phyloP scores from a whole-genome alignment of 2,329 filamentous ascomycete genomes.

The Curvularia lunata region DNA sequence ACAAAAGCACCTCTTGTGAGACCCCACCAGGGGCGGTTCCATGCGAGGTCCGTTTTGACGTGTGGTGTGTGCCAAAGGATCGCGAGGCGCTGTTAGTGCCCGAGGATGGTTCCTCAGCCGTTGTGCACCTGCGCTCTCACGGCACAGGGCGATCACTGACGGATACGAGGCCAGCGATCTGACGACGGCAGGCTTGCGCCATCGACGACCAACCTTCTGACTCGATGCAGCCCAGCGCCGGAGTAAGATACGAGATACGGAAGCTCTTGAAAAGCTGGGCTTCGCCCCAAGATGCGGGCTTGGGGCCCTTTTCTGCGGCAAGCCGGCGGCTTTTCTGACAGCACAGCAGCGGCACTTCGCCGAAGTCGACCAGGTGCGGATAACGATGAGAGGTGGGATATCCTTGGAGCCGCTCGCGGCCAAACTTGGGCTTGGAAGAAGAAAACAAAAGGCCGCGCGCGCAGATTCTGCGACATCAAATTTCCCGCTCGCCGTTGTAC shows the following conservation, averaged over 20 bases:
- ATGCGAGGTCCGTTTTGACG: conserved; percentile 29
- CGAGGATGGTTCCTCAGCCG: conserved; percentile 25
- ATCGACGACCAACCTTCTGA: conserved; percentile 21
- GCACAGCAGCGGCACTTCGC: conserved; percentile 8
- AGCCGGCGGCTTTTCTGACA: conserved; percentile 9
- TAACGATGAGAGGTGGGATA: conserved; percentile 31
- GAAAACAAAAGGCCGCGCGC: conserved; percentile 7
- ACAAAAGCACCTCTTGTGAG: background rate
- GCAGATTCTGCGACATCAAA: conserved; percentile 11
- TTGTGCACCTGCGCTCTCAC: conserved; percentile 18
- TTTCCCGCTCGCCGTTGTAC: conserved; percentile 9
- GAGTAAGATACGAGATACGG: conserved; percentile 23
- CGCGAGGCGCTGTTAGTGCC: conserved; percentile 43
- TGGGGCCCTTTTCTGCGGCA: conserved; percentile 7
- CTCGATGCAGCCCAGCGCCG: conserved; percentile 9
- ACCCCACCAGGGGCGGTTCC: conserved; percentile 1
- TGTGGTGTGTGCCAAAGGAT: conserved; percentile 37
- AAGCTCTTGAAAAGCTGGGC: conserved; percentile 12
- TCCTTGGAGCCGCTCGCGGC: conserved; percentile 15
- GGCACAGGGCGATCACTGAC: conserved; percentile 17
- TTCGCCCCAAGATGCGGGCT: conserved; percentile 12
- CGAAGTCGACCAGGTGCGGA: conserved; percentile 16
- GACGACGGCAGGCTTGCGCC: conserved; percentile 28
- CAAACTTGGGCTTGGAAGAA: conserved; percentile 8
- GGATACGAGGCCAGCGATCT: conserved; percentile 31